Conservation (phyloP, 169 alveolate genomes). For the Eimeria praecox region DNA sequence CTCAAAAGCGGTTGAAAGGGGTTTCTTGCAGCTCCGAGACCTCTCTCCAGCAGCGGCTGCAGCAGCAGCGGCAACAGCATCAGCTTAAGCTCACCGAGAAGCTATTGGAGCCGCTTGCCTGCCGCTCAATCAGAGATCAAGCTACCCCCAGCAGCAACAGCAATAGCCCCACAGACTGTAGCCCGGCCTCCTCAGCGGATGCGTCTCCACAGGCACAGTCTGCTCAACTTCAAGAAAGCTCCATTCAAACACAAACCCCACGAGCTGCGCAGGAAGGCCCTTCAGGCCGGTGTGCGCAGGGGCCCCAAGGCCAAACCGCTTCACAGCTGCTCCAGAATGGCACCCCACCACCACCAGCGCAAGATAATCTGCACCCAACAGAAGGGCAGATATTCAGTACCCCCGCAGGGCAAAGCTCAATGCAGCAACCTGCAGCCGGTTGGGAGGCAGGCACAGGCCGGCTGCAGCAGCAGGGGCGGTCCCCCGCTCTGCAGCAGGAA, state of each 20-base stretch:
- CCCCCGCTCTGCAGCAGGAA: not conserved
- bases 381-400: not conserved
- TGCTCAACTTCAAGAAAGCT: not conserved
- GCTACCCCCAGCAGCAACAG: slow-evolving; percentile 22
- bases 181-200: not conserved
- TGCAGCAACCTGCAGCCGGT: not conserved
- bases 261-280: not conserved
- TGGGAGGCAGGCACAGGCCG: not conserved
- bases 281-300: not conserved
- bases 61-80: slow-evolving; percentile 30
- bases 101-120: not conserved
- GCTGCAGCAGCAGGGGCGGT: slow-evolving; percentile 10
- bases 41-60: slow-evolving; percentile 2
- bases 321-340: not conserved
- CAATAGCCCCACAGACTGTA: not conserved
- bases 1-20: not conserved
- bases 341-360: not conserved
- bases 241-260: not conserved
- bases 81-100: not conserved
- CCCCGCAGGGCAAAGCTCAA: not conserved
- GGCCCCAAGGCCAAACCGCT: not conserved
- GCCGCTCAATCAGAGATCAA: not conserved
- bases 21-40: slow-evolving; percentile 5
- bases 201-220: not conserved
- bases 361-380: not conserved